These are phyloP conservation scores for Panicum miliaceum DNA, from an alignment of 176 grass and related monocot species.

Conservation along the genomic window DNA sequence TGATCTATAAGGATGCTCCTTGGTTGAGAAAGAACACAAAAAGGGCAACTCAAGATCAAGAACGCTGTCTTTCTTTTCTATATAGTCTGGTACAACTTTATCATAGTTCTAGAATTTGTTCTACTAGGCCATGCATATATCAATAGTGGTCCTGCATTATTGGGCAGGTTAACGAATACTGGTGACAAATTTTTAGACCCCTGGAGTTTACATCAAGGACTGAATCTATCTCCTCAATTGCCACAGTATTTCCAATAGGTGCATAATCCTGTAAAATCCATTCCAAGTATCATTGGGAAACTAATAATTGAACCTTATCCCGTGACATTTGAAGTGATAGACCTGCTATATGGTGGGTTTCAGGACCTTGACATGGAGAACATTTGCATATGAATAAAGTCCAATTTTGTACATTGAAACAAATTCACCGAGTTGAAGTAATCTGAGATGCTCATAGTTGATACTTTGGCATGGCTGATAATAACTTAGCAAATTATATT, in stretches of 20 bases:
- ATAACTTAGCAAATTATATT: background rate
- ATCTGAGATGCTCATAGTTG: background rate
- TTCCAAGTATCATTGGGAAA: background rate
- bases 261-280: background rate
- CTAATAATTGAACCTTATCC: background rate
- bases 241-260: background rate
- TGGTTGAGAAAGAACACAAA: background rate
- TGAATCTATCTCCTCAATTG: background rate
- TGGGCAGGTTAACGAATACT: background rate
- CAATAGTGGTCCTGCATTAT: background rate
- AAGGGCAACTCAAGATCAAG: background rate
- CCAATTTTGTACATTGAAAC: background rate
- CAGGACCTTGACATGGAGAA: slow-evolving; percentile 13
- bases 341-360: background rate
- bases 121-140: background rate
- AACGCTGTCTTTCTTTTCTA: background rate
- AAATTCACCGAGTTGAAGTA: background rate
- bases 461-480: background rate
- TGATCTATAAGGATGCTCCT: slow-evolving; percentile 1
- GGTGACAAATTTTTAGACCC: background rate
- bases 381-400: background rate
- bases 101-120: background rate
- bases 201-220: background rate
- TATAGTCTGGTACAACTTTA: background rate
- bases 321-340: background rate